phyloP scores from a whole-genome alignment of 345 rosid genomes.

The Raphanus sativus region DNA sequence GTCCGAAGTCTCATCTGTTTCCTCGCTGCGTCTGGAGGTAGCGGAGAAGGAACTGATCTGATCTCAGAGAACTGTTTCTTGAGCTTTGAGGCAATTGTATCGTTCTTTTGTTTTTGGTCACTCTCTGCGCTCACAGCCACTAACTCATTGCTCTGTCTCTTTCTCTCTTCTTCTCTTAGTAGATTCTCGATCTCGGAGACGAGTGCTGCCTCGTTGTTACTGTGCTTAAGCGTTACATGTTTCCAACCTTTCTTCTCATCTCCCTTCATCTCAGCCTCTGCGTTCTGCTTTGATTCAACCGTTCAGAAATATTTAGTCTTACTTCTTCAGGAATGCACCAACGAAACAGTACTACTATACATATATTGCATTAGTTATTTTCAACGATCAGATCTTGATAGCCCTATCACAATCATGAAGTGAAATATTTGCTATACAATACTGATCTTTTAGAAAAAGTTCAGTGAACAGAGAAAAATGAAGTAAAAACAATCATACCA shows the following conservation, averaged over 20 bases:
- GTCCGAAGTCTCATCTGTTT: constrained; percentile 60
- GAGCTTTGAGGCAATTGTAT: constrained; percentile 13
- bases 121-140: constrained; percentile 17
- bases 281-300: constrained; percentile 30
- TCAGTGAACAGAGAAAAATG: background rate
- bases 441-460: background rate
- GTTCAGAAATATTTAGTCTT: constrained; percentile 18
- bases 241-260: constrained; percentile 41
- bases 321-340: constrained; percentile 15
- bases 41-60: constrained; percentile 29
- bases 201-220: constrained; percentile 35
- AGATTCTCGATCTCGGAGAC: constrained; percentile 40
- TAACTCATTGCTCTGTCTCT: constrained; percentile 28
- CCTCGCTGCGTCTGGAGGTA: constrained; percentile 45
- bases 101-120: constrained; percentile 39
- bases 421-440: background rate
- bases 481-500: background rate
- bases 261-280: constrained; percentile 31
- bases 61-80: constrained; percentile 49
- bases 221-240: constrained; percentile 40
- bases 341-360: background rate
- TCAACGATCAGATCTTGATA: constrained; percentile 5
- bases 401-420: background rate
- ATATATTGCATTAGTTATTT: background rate
- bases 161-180: constrained; percentile 37